Evolutionary conservation across 495 filamentous ascomycete species (phyloP), one percentile per base, ranked within the genome.

Genomic region (Aspergillus panamensis): DNA sequence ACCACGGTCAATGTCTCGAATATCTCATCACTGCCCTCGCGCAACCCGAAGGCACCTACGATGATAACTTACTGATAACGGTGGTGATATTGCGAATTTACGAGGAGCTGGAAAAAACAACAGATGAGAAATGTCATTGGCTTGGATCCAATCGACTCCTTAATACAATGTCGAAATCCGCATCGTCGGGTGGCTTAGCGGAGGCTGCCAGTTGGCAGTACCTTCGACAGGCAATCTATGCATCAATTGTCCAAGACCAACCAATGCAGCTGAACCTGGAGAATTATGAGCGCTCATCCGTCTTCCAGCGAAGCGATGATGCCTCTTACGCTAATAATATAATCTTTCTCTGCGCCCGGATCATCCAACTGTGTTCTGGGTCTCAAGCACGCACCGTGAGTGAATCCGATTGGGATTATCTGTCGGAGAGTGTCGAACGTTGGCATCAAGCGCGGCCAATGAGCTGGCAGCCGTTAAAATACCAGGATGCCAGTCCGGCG

Each of bases 121-220:
- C 61, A 8, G 72, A 76, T 48, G 66, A 72, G 16, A 65, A 71
- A 39, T 72, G 71, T 42, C 73, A 76, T 37, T 67, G 71, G 9
- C 57, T 73, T 3, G 73, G 73, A 6, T 73, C 71, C 0, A 76
- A 69, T 35, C 67, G 69, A 3, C 61, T 76, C 0, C 63, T 76
- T 21, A 76, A 76, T 19, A 61, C 67, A 3, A 69, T 73, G 65
- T 66, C 70, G 9, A 64, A 62, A 25, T 72, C 70, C 6, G 73
- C 70, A 6, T 72, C 67, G 0, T 74, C 72, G 8, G 69, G 72
- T 0, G 73, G 73, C 3, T 51, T 76, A 2, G 70, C 67, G n/a
- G 73, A 76, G 53, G 73, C 73, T n/a, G 65, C 69, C 10, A 73
- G 69, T 47, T 76, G 73, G 73, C 71, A 73, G 29, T 74, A 72